These are phyloP conservation scores for Biscutella laevigata DNA, from an alignment of 441 rosid genomes.

Conservation along the genomic window DNA sequence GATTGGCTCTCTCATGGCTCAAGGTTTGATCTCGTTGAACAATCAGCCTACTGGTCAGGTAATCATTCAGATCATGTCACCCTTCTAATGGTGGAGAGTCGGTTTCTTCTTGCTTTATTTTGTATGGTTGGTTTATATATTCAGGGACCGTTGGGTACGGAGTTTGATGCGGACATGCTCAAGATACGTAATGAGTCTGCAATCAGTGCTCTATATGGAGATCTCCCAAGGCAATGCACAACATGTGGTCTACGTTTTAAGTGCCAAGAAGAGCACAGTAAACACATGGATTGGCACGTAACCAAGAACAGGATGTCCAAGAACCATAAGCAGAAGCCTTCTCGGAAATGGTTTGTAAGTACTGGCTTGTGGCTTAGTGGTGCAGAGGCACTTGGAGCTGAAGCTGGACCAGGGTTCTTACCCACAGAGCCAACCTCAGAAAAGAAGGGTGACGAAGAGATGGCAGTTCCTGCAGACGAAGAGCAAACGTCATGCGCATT, in stretches of 20 bases:
- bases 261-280: constrained; percentile 90
- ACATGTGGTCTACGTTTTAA: constrained; percentile 93
- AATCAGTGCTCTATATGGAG: constrained; percentile 60
- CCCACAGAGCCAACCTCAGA: constrained; percentile 57
- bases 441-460: constrained; percentile 79
- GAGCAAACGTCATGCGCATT: constrained; percentile 80
- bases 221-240: constrained; percentile 94
- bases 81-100: constrained; percentile 4
- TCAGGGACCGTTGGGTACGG: constrained; percentile 67
- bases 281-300: constrained; percentile 99
- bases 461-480: constrained; percentile 98
- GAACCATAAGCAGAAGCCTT: constrained; percentile 84
- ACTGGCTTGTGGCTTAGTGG: constrained; percentile 97
- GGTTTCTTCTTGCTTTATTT: constrained; percentile 11
- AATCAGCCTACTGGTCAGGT: constrained; percentile 65
- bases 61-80: constrained; percentile 19
- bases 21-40: constrained; percentile 75
- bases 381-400: constrained; percentile 90
- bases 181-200: constrained; percentile 80
- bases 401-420: constrained; percentile 85
- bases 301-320: constrained; percentile 91
- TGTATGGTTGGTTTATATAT: constrained; percentile 24
- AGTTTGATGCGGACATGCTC: constrained; percentile 71
- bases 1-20: constrained; percentile 77
- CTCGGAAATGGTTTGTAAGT: constrained; percentile 97